Evolutionary conservation across 2,329 filamentous ascomycete genomes (phyloP), one percentile per base, ranked within the genome.

Genomic region (Pseudogymnoascus sp.): DNA sequence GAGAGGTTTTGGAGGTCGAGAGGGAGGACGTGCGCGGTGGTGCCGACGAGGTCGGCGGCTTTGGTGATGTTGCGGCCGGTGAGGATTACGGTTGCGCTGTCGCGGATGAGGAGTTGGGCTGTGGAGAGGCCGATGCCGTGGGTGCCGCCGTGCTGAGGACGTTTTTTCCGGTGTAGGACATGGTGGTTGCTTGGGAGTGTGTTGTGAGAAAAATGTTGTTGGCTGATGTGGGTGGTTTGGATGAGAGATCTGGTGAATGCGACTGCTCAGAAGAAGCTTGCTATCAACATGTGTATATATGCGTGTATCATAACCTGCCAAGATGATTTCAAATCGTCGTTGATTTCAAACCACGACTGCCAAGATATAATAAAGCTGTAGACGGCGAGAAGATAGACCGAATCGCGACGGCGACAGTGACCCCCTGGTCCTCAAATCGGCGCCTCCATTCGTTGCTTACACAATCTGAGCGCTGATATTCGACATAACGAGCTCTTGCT

Each of bases 101-200:
- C 75, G 61, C 82, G 81, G 43, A 88, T 70, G 12, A 78, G 75
- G 1, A 80, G 81, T 75, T 87, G 81, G 60, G 86, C 85, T 9
- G 86, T 82, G 62, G 75, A 79, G 66, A 80, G 84, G 33, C 86
- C 87, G 41, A 89, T 85, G 60, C 87, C 87, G 14, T 81, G 80
- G 1, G 83, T 82, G 41, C 85, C 87, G 49, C 87, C 87, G 55
- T 78, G 69, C 89, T 74, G 41, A 90, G 80, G 67, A 87, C 73
- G 64, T 73, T 76, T 21, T 75, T 71, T 65, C 69, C 72, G 9
- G 70, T 63, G 49, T 11, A 28, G 1, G 45, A 3, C 45, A 52
- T 31, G 1, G 45, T 52, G 45, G 8, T 23, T 25, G 16, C 16
- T 2, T 49, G 2, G 21, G 12, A 21, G 14, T n/a, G 16, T 28